Evolutionary conservation across 139 green algal species (phyloP).

Genomic region (Edaphochlamys debaryana): DNA sequence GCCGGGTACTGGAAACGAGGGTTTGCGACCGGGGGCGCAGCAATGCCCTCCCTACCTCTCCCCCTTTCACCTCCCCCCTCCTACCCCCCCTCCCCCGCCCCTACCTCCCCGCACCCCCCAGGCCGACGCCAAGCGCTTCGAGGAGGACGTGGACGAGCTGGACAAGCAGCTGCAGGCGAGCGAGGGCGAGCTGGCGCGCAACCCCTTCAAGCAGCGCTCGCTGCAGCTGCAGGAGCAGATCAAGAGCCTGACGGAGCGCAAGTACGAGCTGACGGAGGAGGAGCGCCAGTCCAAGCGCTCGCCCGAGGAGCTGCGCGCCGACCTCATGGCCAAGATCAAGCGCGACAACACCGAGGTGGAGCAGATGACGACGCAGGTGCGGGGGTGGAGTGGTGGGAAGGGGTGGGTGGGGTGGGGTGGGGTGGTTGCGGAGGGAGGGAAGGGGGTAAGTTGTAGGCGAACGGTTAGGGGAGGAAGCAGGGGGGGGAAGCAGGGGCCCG

Average conservation of each 20-base stretch:
- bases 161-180: constrained; percentile 51
- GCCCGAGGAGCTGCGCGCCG: constrained; percentile 73
- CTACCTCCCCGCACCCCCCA: constrained; percentile 10
- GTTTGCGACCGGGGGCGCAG: too few species aligned
- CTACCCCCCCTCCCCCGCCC: too few species aligned
- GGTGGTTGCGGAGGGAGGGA: neutral
- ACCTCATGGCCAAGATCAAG: constrained; percentile 76
- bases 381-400: neutral
- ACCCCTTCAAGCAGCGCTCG: constrained; percentile 75
- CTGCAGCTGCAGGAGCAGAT: constrained; percentile 73
- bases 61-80: neutral
- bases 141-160: constrained; percentile 64
- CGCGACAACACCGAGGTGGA: constrained; percentile 76
- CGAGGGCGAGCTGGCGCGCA: constrained; percentile 70
- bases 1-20: too few species aligned
- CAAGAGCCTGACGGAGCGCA: constrained; percentile 61
- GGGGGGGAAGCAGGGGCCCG: too few species aligned
- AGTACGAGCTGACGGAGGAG: constrained; percentile 72
- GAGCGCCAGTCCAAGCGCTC: constrained; percentile 61
- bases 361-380: constrained; percentile 37
- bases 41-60: neutral
- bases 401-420: too few species aligned
- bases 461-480: too few species aligned
- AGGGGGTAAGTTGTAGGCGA: neutral
- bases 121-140: constrained; percentile 58